phyloP scores from a whole-genome alignment of 495 filamentous ascomycete species.

The Trichoderma virens region DNA sequence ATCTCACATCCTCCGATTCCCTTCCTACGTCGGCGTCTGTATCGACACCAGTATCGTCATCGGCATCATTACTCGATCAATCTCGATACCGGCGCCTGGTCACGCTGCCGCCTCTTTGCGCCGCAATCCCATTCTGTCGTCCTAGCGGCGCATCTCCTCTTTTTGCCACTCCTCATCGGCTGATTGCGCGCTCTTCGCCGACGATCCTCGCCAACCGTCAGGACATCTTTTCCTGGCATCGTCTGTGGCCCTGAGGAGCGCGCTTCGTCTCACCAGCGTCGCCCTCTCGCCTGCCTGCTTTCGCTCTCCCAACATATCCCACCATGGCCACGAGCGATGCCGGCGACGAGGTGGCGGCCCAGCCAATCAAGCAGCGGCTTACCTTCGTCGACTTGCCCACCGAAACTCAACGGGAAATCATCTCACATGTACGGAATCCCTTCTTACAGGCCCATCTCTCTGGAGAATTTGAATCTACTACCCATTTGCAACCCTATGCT shows the following conservation, averaged over 20 bases:
- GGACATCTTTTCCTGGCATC: neutral
- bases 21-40: too few species aligned
- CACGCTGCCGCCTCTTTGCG: neutral
- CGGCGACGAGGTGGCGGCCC: slow-evolving; percentile 8
- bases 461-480: neutral
- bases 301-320: neutral
- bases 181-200: neutral
- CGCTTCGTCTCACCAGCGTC: neutral
- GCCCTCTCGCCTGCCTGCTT: neutral
- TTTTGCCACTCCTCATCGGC: neutral
- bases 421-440: slow-evolving; percentile 33
- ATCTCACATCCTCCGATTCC: too few species aligned
- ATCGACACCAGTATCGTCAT: too few species aligned
- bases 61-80: too few species aligned
- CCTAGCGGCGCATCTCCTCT: neutral
- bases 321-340: slow-evolving; percentile 16
- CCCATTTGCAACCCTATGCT: neutral
- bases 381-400: slow-evolving; percentile 38
- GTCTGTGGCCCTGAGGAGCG: neutral
- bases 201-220: neutral
- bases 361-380: slow-evolving; percentile 4
- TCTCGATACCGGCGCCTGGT: neutral
- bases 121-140: neutral
- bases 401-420: slow-evolving; percentile 45
- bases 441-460: neutral